Conservation (phyloP, 139 green algal genomes). For the Chlorella sorokiniana region DNA sequence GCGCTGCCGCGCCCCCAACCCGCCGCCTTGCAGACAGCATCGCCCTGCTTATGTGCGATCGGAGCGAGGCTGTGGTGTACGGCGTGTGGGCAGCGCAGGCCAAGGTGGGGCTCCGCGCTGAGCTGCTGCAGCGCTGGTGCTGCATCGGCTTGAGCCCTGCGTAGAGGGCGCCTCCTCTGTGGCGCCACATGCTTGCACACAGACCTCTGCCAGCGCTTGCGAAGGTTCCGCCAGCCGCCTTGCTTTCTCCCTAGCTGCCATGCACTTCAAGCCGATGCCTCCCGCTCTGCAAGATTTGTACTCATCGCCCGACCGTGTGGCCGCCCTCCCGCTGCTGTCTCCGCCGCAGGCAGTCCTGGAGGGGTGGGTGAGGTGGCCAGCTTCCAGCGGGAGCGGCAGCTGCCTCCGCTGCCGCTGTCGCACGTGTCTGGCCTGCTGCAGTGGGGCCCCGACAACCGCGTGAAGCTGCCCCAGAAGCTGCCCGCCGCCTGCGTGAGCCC, state of each 20-base stretch:
- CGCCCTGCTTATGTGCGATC: slow-evolving; percentile 16
- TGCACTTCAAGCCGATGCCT: no score
- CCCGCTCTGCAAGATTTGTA: no score
- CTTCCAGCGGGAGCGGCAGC: neutral
- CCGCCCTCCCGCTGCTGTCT: no score
- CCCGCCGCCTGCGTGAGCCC: slow-evolving; percentile 6
- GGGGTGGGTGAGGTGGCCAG: neutral
- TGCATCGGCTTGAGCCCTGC: no score
- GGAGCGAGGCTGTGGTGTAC: neutral
- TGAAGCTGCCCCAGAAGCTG: slow-evolving; percentile 12
- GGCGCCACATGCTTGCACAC: no score
- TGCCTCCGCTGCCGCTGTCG: slow-evolving; percentile 7
- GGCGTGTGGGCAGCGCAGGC: neutral
- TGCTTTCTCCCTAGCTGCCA: no score
- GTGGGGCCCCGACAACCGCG: no score
- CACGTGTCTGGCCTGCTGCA: neutral
- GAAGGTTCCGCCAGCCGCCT: no score
- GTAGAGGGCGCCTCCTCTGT: no score
- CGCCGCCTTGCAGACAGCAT: neutral
- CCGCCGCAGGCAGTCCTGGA: neutral
- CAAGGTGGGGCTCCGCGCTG: neutral
- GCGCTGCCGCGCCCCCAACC: neutral
- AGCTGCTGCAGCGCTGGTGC: no score
- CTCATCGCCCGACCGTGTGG: no score
- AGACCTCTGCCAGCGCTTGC: no score